Evolutionary conservation across 805 yeast genomes (phyloP).

Genomic region (Ogataea nakhonphanomensis): DNA sequence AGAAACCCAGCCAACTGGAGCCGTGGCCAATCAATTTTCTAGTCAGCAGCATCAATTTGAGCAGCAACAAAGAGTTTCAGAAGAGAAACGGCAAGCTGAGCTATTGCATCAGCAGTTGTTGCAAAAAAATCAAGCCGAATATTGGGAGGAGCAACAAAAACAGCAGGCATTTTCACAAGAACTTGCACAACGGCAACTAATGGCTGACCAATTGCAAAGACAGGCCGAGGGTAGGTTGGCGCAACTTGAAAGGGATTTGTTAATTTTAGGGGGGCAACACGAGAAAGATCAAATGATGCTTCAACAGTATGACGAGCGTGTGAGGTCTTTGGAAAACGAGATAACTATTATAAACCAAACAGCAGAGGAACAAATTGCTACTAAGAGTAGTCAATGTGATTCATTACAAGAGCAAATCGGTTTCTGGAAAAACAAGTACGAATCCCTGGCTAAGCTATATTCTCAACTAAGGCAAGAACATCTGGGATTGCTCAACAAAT

Average conservation of each 20-base stretch:
- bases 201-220: constrained; percentile 63
- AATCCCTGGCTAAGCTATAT: constrained; percentile 82
- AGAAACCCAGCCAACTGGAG: constrained; percentile 58
- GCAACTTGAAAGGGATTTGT: constrained; percentile 76
- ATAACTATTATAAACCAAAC: constrained; percentile 55
- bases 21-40: constrained; percentile 36
- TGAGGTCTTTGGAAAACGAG: constrained; percentile 76
- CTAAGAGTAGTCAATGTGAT: constrained; percentile 48
- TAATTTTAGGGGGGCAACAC: constrained; percentile 72
- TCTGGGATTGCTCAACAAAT: constrained; percentile 68
- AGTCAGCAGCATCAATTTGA: constrained; percentile 4
- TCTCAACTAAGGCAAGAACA: constrained; percentile 92
- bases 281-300: constrained; percentile 65
- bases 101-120: constrained; percentile 63
- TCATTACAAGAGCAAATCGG: constrained; percentile 66
- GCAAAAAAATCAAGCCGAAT: constrained; percentile 67
- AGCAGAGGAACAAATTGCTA: constrained; percentile 67
- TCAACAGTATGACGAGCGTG: constrained; percentile 84
- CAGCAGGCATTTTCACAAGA: constrained; percentile 66
- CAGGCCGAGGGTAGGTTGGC: constrained; percentile 78
- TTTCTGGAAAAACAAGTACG: constrained; percentile 84
- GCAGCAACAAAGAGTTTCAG: constrained; percentile 53
- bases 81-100: constrained; percentile 62
- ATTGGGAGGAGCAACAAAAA: constrained; percentile 71
- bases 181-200: constrained; percentile 64